These are phyloP conservation scores for Cupressus sempervirens DNA, from an alignment of 75 land plant species.

Conservation along the genomic window DNA sequence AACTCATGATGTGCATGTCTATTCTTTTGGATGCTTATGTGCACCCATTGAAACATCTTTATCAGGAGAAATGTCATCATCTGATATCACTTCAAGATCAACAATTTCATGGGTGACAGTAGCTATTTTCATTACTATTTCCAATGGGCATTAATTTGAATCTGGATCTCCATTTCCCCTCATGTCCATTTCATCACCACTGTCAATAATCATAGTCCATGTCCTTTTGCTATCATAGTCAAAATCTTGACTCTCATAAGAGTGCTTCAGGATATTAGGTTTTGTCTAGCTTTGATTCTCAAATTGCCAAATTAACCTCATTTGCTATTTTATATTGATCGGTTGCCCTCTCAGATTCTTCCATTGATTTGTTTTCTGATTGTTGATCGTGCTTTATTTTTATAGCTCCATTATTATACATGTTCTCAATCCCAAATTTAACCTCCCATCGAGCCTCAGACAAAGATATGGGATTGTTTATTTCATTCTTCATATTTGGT, in stretches of 20 bases:
- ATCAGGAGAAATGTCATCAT: constrained; percentile 18
- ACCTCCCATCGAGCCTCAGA: no score
- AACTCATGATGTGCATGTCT: constrained; percentile 82
- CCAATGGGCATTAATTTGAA: neutral
- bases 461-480: no score
- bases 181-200: constrained; percentile 62
- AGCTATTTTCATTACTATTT: constrained; percentile 3
- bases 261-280: constrained; percentile 18
- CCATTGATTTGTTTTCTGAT: no score
- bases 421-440: no score
- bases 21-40: constrained; percentile 3
- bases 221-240: constrained; percentile 19
- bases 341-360: no score
- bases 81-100: constrained; percentile 15
- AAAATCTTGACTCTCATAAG: constrained; percentile 16
- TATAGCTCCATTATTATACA: no score
- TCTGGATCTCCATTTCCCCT: constrained; percentile 7
- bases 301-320: no score
- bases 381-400: no score
- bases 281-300: constrained; percentile 10
- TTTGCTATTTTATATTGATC: no score
- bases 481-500: no score
- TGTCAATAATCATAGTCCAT: constrained; percentile 45
- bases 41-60: constrained; percentile 7
- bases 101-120: constrained; percentile 13